Percentiles rank a stretch among this genome's conserved stretches.
Evolutionary conservation across 441 rosid species (phyloP).

Genomic region (Syzygium malaccense): DNA sequence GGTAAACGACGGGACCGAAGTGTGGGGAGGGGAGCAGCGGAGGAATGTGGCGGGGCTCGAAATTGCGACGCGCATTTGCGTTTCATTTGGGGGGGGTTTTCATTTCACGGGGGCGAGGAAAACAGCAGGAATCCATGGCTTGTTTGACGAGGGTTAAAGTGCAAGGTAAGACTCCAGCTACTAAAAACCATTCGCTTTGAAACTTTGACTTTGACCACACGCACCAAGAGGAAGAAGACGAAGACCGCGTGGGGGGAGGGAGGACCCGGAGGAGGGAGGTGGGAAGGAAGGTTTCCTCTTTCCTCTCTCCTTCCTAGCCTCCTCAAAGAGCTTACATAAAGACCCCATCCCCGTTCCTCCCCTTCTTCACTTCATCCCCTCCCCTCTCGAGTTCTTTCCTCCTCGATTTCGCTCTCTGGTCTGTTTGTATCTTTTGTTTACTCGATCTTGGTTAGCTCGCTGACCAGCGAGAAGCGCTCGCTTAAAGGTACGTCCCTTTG

Average conservation of each 20-base stretch:
- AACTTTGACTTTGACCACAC: neutral
- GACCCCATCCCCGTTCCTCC: neutral
- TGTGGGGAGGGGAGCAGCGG: too few relatives aligned
- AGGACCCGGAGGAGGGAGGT: neutral
- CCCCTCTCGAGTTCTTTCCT: neutral
- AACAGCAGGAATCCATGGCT: neutral
- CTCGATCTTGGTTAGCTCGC: neutral
- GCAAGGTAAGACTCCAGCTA: neutral
- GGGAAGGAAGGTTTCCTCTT: neutral
- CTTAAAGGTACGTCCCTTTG: neutral
- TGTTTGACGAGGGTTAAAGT: neutral
- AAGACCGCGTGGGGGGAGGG: neutral
- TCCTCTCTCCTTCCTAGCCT: neutral
- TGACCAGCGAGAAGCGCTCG: neutral
- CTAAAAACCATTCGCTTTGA: neutral
- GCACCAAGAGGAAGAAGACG: neutral
- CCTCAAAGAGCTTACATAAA: neutral
- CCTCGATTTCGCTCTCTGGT: neutral
- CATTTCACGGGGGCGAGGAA: neutral
- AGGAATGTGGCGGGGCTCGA: neutral
- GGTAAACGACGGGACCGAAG: neutral
- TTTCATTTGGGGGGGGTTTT: neutral
- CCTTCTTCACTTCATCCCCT: neutral
- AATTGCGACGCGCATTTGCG: neutral
- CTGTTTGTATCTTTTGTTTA: fast-evolving